phyloP scores from a whole-genome alignment of 805 yeast genomes.

The Saturnispora ahearnii region DNA sequence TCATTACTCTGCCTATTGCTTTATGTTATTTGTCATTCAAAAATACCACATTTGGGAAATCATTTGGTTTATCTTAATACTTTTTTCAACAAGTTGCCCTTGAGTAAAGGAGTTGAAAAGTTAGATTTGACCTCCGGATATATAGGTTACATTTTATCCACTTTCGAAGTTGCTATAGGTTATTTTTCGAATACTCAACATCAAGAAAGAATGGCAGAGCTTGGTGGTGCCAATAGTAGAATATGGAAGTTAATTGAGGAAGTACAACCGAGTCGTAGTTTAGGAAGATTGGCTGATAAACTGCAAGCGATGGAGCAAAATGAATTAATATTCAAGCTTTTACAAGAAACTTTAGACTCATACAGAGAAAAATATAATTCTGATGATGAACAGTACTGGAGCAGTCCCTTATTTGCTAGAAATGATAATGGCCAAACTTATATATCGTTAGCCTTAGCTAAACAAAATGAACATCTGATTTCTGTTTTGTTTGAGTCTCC shows the following conservation, averaged over 20 bases:
- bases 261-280: neutral
- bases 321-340: neutral
- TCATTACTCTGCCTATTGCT: constrained; percentile 64
- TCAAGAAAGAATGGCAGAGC: constrained; percentile 21
- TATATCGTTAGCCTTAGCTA: constrained; percentile 50
- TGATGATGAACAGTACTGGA: neutral
- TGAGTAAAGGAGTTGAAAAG: neutral
- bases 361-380: neutral
- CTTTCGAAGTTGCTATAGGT: constrained; percentile 71
- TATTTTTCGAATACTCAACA: constrained; percentile 41
- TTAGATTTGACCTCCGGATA: constrained; percentile 1
- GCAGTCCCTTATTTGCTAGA: neutral
- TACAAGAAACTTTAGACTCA: neutral
- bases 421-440: constrained; percentile 48
- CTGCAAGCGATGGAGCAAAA: neutral
- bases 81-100: constrained; percentile 26
- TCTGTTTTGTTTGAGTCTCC: constrained; percentile 36
- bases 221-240: neutral
- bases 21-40: constrained; percentile 58
- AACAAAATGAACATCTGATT: constrained; percentile 39
- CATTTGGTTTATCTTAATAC: constrained; percentile 59
- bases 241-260: constrained; percentile 1
- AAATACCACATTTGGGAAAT: constrained; percentile 47
- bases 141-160: constrained; percentile 68
- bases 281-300: neutral